A percentile compares a stretch with the other conserved stretches of the same genome.
Conservation (phyloP, 2,329 filamentous ascomycete species). For the Colletotrichum viniferum region DNA sequence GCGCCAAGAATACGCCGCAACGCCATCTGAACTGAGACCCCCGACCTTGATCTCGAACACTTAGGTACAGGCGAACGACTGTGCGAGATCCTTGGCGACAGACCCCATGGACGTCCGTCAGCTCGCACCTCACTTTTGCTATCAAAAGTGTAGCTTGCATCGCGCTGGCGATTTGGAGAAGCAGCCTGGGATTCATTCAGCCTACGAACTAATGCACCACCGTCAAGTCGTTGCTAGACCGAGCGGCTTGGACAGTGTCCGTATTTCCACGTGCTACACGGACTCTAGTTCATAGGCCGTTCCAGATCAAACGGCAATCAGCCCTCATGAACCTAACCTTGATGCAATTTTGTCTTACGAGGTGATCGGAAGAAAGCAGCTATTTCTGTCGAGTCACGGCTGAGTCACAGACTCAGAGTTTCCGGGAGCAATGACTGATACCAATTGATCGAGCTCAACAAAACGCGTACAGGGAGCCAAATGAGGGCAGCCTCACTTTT, state of each 20-base stretch:
- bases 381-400: not conserved
- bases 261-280: not conserved
- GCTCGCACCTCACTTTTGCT: not conserved
- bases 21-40: constrained; percentile 13
- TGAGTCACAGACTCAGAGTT: not conserved
- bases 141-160: not conserved
- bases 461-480: not conserved
- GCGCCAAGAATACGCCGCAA: constrained; percentile 2
- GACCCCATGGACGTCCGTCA: not conserved
- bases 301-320: not conserved
- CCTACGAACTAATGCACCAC: not conserved
- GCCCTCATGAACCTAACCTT: not conserved
- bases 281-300: not conserved
- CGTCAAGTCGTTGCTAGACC: not conserved
- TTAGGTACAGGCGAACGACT: not conserved
- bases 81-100: not conserved
- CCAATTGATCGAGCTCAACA: not conserved
- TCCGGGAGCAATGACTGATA: not conserved
- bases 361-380: not conserved
- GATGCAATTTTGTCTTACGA: not conserved
- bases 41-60: not conserved
- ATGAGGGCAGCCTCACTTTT: not conserved
- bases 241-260: not conserved
- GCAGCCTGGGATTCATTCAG: not conserved
- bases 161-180: not conserved